phyloP scores from a whole-genome alignment of 371 early-diverging fungal genomes.

The Rhizopus stolonifer region DNA sequence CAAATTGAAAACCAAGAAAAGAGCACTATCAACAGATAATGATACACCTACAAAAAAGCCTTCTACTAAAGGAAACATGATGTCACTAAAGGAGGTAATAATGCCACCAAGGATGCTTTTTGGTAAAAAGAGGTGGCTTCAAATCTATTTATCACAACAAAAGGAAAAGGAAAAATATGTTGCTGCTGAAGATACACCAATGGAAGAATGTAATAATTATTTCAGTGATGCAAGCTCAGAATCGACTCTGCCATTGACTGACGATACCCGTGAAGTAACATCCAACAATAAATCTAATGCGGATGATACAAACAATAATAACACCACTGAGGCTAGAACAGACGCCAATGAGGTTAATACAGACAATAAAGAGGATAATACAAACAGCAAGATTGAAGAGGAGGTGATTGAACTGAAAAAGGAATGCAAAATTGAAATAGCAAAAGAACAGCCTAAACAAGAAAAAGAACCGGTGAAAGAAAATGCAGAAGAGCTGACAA shows the following conservation, averaged over 20 bases:
- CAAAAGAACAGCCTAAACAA: not conserved
- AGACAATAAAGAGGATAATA: too few relatives aligned
- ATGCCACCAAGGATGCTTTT: not conserved
- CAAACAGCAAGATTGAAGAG: not conserved
- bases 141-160: slow-evolving; percentile 5
- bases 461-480: not conserved
- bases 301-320: not conserved
- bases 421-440: slow-evolving; percentile 1
- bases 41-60: not conserved
- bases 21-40: not conserved
- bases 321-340: too few relatives aligned
- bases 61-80: not conserved
- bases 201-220: slow-evolving; percentile 19
- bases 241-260: slow-evolving; percentile 32
- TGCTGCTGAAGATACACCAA: not conserved
- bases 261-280: slow-evolving; percentile 16
- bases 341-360: too few relatives aligned
- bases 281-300: too few relatives aligned
- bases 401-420: not conserved
- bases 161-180: slow-evolving; percentile 1
- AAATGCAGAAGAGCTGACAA: slow-evolving; percentile 2
- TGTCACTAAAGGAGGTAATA: not conserved
- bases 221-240: slow-evolving; percentile 32
- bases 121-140: slow-evolving; percentile 22
- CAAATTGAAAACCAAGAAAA: not conserved